A percentile compares a stretch with the other conserved stretches of the same genome.
These are phyloP conservation scores for Colletotrichum noveboracense DNA, from an alignment of 2,329 filamentous ascomycete species.

Conservation along the genomic window DNA sequence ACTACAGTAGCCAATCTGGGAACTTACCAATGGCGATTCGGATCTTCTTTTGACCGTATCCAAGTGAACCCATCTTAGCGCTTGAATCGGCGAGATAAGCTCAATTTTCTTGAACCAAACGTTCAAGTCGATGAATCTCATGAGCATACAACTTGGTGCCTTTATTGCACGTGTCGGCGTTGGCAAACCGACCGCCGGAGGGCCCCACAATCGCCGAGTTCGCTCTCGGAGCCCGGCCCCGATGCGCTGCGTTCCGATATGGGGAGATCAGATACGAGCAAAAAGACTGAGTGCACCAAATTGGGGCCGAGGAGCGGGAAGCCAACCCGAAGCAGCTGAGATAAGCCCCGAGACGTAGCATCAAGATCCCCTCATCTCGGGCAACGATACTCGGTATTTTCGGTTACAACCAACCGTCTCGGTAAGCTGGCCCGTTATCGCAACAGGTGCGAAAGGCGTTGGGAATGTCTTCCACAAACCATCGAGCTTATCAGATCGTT, in stretches of 20 bases:
- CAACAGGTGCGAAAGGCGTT: background rate
- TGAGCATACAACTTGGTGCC: background rate
- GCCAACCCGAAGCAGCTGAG: background rate
- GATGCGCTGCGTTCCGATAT: background rate
- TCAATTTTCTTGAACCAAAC: fast-evolving
- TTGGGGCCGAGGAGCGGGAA: background rate
- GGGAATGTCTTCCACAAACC: background rate
- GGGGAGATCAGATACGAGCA: background rate
- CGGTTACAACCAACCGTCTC: background rate
- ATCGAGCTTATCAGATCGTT: background rate
- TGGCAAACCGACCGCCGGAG: background rate
- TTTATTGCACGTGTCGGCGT: background rate
- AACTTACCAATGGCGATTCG: background rate
- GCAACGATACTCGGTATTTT: background rate
- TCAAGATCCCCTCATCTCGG: background rate
- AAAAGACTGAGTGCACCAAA: background rate
- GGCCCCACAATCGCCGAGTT: background rate
- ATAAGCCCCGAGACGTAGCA: background rate
- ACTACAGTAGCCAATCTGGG: background rate
- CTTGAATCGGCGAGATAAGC: fast-evolving
- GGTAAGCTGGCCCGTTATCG: background rate
- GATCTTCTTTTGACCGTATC: background rate
- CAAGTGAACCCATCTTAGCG: background rate
- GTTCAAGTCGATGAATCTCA: background rate
- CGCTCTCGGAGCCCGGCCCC: background rate